Evolutionary conservation across 129 eudicot genomes (phyloP).

Genomic region (Mikania micrantha): DNA sequence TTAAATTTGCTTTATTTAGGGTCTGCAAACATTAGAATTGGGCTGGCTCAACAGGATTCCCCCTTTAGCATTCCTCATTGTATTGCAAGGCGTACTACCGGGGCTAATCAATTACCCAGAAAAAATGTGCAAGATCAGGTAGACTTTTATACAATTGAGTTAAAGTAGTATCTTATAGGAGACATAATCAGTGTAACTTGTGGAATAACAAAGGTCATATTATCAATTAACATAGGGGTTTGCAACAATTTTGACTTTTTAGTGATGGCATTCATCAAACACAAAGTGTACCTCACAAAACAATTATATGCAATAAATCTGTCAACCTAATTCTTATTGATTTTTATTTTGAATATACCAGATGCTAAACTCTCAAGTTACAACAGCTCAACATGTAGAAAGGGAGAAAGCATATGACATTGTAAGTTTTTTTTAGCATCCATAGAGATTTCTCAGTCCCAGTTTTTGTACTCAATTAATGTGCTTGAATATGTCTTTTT

Average conservation of each 20-base stretch:
- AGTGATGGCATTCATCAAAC: neutral
- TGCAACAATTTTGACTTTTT: neutral
- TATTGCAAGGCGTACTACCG: constrained; percentile 74
- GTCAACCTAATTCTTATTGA: neutral
- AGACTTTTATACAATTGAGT: neutral
- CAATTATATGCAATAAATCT: neutral
- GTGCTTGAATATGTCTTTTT: neutral
- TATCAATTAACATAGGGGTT: neutral
- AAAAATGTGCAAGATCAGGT: constrained; percentile 79
- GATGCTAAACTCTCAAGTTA: constrained; percentile 93
- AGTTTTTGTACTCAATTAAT: neutral
- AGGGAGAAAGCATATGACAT: constrained; percentile 93
- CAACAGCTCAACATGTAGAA: constrained; percentile 90
- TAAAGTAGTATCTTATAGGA: neutral
- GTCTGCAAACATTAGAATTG: constrained; percentile 72
- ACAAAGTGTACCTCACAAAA: neutral
- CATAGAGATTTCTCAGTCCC: neutral
- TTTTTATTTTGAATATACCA: constrained; percentile 22
- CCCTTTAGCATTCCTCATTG: constrained; percentile 84
- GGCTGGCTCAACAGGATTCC: constrained; percentile 68
- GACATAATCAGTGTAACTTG: neutral
- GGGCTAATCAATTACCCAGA: constrained; percentile 61
- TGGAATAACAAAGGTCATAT: neutral
- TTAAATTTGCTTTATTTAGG: constrained; percentile 34
- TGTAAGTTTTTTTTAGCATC: constrained; percentile 66